Evolutionary conservation across 768 basidiomycete species (phyloP), one percentile per base, ranked within the genome.

Genomic region (Collybia mongolica): DNA sequence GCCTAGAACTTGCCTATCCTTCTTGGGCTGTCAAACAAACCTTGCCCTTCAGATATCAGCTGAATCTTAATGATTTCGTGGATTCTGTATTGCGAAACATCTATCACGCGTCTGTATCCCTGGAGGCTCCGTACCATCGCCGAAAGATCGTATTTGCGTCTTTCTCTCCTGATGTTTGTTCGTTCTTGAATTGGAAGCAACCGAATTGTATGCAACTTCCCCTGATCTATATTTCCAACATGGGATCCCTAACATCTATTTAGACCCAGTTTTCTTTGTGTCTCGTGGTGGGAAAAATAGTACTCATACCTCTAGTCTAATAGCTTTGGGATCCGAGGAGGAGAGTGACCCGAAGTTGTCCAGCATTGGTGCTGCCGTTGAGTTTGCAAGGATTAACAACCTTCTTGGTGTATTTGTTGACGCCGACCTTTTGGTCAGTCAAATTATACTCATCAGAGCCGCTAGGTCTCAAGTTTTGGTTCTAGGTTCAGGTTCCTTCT

Each of bases 111-210:
- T 80, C 83, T 19, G 72, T 75, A 44, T 68, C 71, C 44, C 65
- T 75, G 22, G 81, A 81, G 23, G 75, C 74, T 36, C 72, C 74
- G 24, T 69, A 73, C 50, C 72, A 73, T 43, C 83, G 88, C 48
- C 77, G 94, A 44, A 87, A 87, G 57, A 83, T 98, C 53, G 82
- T 93, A n/a, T 93, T 99, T 64, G 86, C 87, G 35, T 96, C 93
- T 5, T 98, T 90, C 66, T 88, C 88, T 42, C 91, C 95, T 7
- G 86, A 90, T 63, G 82, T 93, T 0, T 96, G 93, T 67, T 83
- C 90, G 6, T 86, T 90, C 14, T 68, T 98, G 48, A 98, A 99
- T 62, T 98, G 96, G 97, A 99, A 99, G 69, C 96, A 99, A 68
- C 96, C 96, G 11, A 98, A 98, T 67, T 98, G 96, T 93, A 71